These are phyloP conservation scores for Neocucurbitaria cava DNA, from an alignment of 2,329 filamentous ascomycete species.

Conservation along the genomic window DNA sequence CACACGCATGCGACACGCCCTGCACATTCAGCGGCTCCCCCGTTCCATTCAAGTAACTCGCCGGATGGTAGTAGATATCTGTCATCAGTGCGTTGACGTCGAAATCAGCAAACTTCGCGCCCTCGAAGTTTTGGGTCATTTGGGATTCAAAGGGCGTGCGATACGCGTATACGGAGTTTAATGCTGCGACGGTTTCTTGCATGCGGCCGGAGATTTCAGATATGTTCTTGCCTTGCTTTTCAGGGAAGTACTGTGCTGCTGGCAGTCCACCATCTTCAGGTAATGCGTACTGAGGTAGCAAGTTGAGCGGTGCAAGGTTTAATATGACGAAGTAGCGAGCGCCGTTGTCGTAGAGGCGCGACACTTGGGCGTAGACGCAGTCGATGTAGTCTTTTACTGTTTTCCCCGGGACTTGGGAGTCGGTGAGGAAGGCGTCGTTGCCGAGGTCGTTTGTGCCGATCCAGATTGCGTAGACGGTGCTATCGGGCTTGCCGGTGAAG, in stretches of 20 bases:
- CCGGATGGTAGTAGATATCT: conserved; percentile 70
- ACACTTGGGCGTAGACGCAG: conserved; percentile 71
- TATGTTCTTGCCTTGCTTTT: conserved; percentile 56
- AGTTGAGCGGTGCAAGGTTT: conserved; percentile 71
- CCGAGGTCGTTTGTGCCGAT: conserved; percentile 85
- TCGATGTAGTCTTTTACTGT: conserved; percentile 70
- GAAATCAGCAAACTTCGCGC: conserved; percentile 69
- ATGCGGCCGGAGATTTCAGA: conserved; percentile 61
- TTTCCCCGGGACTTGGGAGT: conserved; percentile 65
- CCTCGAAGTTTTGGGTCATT: conserved; percentile 55
- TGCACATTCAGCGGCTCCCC: conserved; percentile 69
- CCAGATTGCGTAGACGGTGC: conserved; percentile 78
- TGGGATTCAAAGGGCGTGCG: conserved; percentile 57
- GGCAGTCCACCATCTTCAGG: conserved; percentile 54
- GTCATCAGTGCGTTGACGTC: conserved; percentile 68
- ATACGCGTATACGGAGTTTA: conserved; percentile 61
- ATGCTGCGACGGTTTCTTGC: conserved; percentile 57
- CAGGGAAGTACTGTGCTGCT: conserved; percentile 55
- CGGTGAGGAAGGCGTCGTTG: conserved; percentile 68
- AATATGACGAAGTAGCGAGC: conserved; percentile 75
- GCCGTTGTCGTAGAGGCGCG: conserved; percentile 69
- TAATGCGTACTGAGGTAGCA: conserved; percentile 70
- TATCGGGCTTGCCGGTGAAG: conserved; percentile 56
- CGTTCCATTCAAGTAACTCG: conserved; percentile 66
- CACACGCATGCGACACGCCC: conserved; percentile 65